Evolutionary conservation across 1,284 basidiomycete genomes (phyloP).

Genomic region (Sanghuangporus sanghuang): DNA sequence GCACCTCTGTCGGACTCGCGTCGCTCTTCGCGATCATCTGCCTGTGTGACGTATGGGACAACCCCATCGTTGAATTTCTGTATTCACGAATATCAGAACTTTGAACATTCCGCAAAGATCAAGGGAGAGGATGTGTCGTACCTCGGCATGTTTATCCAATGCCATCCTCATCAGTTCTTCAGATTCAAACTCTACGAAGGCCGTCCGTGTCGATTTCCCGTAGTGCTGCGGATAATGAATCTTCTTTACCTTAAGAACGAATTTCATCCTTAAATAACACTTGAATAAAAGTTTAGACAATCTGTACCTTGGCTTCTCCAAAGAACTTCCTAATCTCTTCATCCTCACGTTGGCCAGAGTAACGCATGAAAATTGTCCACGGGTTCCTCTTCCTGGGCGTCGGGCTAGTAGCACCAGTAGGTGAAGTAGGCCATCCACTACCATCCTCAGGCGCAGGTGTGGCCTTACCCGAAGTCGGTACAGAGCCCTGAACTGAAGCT

Average conservation of each 20-base stretch:
- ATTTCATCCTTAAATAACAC: neutral
- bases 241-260: conserved; percentile 53
- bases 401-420: conserved; percentile 46
- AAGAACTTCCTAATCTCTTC: conserved; percentile 73
- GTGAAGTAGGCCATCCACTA: conserved; percentile 36
- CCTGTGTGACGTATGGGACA: conserved; percentile 60
- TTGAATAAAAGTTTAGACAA: conserved; percentile 25
- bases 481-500: conserved; percentile 2
- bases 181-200: conserved; percentile 84
- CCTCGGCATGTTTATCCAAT: conserved; percentile 66
- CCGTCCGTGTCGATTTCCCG: conserved; percentile 48
- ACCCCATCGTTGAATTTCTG: conserved; percentile 62
- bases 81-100: neutral
- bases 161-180: conserved; percentile 78
- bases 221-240: conserved; percentile 59
- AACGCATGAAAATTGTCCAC: conserved; percentile 81
- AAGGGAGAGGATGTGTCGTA: conserved; percentile 29
- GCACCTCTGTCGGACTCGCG: conserved; percentile 22
- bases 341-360: conserved; percentile 56
- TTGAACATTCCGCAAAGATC: neutral
- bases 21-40: conserved; percentile 52
- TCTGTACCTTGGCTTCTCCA: conserved; percentile 60
- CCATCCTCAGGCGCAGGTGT: conserved; percentile 30
- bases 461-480: conserved; percentile 36
- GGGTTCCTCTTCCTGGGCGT: conserved; percentile 69